Percentiles rank a stretch among this genome's conserved stretches.
Evolutionary conservation across 805 yeast genomes (phyloP).

Genomic region (Naumovozyma castellii): DNA sequence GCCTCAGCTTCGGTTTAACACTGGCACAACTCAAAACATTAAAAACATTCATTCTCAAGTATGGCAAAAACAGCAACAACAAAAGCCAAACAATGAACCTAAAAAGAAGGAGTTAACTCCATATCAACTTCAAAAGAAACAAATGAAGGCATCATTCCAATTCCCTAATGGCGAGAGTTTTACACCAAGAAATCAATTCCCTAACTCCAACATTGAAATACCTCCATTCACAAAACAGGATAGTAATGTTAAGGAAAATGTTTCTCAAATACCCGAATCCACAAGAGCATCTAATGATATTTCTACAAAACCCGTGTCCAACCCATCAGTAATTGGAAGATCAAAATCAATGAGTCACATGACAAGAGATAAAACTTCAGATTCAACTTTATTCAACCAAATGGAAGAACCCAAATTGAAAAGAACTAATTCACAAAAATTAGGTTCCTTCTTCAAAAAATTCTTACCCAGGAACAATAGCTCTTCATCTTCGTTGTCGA

Average conservation of each 20-base stretch:
- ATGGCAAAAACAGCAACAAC: too few species aligned
- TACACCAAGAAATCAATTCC: conserved; percentile 19
- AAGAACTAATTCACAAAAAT: conserved; percentile 2
- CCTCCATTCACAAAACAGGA: background rate
- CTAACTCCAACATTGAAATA: background rate
- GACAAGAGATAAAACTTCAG: background rate
- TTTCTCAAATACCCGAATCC: background rate
- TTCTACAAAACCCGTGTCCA: background rate
- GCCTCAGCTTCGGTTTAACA: too few species aligned
- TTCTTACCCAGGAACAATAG: background rate
- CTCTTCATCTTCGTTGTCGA: background rate
- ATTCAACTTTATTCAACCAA: background rate
- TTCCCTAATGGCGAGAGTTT: conserved; percentile 29
- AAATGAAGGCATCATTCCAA: conserved; percentile 23
- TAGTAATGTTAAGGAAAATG: background rate
- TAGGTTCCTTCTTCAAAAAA: conserved; percentile 4
- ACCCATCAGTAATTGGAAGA: too few species aligned
- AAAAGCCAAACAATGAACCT: too few species aligned
- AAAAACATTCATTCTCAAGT: too few species aligned
- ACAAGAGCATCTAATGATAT: background rate
- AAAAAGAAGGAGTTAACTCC: conserved; percentile 15
- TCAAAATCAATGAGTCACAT: background rate
- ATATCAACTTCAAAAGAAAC: conserved; percentile 23
- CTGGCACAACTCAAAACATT: too few species aligned
- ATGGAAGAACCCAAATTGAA: background rate